A percentile compares a stretch with the other conserved stretches of the same genome.
These are phyloP conservation scores for Sugiyamaella sp. DNA, from an alignment of 1,139 yeast genomes.

Conservation along the genomic window DNA sequence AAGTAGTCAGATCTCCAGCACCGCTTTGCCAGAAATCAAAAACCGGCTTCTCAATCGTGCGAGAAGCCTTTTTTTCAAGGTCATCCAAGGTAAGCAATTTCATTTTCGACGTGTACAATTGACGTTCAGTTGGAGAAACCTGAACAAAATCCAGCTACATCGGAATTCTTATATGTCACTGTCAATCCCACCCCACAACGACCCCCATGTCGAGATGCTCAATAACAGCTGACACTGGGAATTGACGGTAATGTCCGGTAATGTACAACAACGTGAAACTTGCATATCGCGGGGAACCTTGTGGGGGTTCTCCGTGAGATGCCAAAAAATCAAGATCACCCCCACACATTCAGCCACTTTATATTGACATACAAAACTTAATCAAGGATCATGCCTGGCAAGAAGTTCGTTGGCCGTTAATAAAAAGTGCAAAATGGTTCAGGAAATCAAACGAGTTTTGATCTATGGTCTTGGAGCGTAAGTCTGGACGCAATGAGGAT, in stretches of 20 bases:
- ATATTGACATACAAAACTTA: conserved; percentile 11
- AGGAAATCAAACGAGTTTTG: conserved; percentile 16
- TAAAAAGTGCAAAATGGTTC: conserved; percentile 5
- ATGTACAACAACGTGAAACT: neutral
- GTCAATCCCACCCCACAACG: neutral
- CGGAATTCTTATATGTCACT: neutral
- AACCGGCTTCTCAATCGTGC: conserved; percentile 18
- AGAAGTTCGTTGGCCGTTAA: neutral
- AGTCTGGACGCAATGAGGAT: conserved; percentile 8
- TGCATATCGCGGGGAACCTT: neutral
- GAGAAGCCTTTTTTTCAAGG: conserved; percentile 15
- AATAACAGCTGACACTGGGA: conserved; percentile 1
- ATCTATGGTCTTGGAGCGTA: conserved; percentile 30
- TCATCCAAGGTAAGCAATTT: conserved; percentile 17
- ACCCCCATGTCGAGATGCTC: conserved; percentile 5
- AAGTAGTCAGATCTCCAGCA: conserved; percentile 38
- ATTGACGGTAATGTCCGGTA: conserved; percentile 4
- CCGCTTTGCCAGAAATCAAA: conserved; percentile 42
- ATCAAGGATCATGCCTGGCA: neutral
- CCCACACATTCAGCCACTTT: conserved; percentile 6
- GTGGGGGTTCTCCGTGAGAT: conserved; percentile 15
- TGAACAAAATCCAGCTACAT: too few species aligned
- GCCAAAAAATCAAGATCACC: conserved; percentile 4
- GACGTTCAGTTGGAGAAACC: neutral
- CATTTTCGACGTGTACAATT: neutral